Percentiles rank a stretch among this genome's conserved stretches.
These are phyloP conservation scores for Fusarium domesticum DNA, from an alignment of 2,329 filamentous ascomycete genomes.

Conservation along the genomic window DNA sequence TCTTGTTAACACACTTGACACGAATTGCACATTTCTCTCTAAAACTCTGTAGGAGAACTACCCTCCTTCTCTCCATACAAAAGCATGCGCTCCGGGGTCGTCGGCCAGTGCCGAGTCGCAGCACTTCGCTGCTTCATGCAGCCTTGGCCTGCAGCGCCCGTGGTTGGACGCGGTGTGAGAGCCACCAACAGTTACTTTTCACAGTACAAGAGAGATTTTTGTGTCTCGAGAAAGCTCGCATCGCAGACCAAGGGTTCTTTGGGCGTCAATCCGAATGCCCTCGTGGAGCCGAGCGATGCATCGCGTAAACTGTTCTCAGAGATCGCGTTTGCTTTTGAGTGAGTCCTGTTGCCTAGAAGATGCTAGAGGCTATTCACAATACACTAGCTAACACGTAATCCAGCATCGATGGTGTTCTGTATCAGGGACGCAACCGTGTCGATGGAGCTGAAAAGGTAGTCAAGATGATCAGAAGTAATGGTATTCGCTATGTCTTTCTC, in stretches of 20 bases:
- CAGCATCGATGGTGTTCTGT: constrained; percentile 88
- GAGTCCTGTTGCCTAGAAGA: constrained; percentile 12
- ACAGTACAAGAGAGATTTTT: constrained; percentile 11
- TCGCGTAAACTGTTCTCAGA: constrained; percentile 30
- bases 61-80: background rate
- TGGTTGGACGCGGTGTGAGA: constrained; percentile 7
- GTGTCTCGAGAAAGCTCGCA: constrained; percentile 5
- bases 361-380: background rate
- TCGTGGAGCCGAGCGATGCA: constrained; percentile 21
- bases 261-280: constrained; percentile 17
- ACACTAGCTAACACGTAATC: constrained; percentile 5
- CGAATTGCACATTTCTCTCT: background rate
- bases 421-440: constrained; percentile 76
- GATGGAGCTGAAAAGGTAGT: constrained; percentile 75
- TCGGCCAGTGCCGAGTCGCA: constrained; percentile 28
- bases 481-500: constrained; percentile 87
- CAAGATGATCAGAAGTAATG: constrained; percentile 65
- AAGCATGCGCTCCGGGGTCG: constrained; percentile 25
- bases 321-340: constrained; percentile 40
- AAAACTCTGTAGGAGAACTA: background rate
- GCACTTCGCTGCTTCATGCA: constrained; percentile 20
- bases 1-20: background rate
- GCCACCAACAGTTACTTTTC: constrained; percentile 3
- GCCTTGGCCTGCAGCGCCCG: constrained; percentile 14
- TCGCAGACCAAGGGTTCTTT: constrained; percentile 25